These are phyloP conservation scores for Prinsepia uniflora DNA, from an alignment of 306 rosid genomes.

Conservation along the genomic window DNA sequence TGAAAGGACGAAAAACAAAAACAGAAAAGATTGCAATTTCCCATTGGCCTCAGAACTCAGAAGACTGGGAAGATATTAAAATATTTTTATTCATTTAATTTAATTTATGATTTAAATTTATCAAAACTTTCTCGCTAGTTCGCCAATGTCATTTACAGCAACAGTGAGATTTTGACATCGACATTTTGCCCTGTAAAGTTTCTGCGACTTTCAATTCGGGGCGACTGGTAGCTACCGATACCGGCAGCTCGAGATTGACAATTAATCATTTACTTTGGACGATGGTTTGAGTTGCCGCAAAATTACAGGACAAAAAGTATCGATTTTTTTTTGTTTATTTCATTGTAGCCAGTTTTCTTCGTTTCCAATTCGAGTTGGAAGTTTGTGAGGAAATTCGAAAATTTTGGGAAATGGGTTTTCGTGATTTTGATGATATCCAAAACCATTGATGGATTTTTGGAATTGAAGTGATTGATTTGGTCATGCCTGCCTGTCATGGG, in stretches of 20 bases:
- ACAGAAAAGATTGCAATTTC: background rate
- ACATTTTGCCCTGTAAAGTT: background rate
- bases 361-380: constrained; percentile 28
- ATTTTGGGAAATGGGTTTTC: constrained; percentile 46
- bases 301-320: constrained; percentile 2
- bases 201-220: constrained; percentile 15
- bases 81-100: background rate
- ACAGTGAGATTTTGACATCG: background rate
- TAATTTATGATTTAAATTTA: background rate
- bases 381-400: constrained; percentile 31
- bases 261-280: background rate
- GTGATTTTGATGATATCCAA: constrained; percentile 23
- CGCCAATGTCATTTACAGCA: background rate
- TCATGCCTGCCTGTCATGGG: constrained; percentile 47
- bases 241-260: background rate
- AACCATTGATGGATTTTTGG: constrained; percentile 26
- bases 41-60: background rate
- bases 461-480: constrained; percentile 46
- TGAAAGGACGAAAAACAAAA: too few species aligned
- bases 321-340: constrained; percentile 21
- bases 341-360: constrained; percentile 4
- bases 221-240: constrained; percentile 16
- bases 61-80: background rate
- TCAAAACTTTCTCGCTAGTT: background rate
- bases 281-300: constrained; percentile 5